Conservation (phyloP, 148 eudicot genomes). For the Selenicereus undatus region DNA sequence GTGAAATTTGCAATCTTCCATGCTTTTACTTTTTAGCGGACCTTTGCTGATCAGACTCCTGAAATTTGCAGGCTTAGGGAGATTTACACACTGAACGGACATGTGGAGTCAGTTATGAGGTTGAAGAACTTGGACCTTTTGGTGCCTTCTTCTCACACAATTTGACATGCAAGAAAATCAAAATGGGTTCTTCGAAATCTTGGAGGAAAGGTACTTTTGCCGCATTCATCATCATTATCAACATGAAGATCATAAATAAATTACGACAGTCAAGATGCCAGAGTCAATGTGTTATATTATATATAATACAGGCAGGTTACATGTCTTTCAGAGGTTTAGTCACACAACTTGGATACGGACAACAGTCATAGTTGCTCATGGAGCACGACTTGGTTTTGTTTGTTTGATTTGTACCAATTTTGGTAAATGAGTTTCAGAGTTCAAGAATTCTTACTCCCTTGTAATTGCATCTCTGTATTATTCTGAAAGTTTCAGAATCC, state of each 20-base stretch:
- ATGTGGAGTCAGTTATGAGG: constrained; percentile 54
- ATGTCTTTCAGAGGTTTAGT: background rate
- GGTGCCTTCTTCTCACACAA: constrained; percentile 46
- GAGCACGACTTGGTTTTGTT: background rate
- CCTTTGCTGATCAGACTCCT: background rate
- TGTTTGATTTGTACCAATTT: background rate
- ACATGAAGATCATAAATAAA: background rate
- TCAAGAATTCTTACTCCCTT: no score
- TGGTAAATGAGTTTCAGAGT: no score
- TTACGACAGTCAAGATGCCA: background rate
- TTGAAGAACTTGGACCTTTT: constrained; percentile 49
- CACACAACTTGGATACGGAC: background rate
- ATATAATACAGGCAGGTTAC: background rate
- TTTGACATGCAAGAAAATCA: constrained; percentile 27
- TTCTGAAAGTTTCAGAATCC: background rate
- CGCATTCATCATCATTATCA: background rate
- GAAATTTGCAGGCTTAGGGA: constrained; percentile 53
- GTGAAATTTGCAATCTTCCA: background rate
- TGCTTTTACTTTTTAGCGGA: background rate
- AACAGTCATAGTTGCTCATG: background rate
- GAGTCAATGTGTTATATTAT: background rate
- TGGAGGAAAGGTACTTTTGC: background rate
- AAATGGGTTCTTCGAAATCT: background rate
- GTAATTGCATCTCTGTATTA: background rate
- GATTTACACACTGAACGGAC: constrained; percentile 51